A percentile compares a stretch with the other conserved stretches of the same genome.
These are phyloP conservation scores for Priceomyces castillae DNA, from an alignment of 805 yeast genomes.

Conservation along the genomic window DNA sequence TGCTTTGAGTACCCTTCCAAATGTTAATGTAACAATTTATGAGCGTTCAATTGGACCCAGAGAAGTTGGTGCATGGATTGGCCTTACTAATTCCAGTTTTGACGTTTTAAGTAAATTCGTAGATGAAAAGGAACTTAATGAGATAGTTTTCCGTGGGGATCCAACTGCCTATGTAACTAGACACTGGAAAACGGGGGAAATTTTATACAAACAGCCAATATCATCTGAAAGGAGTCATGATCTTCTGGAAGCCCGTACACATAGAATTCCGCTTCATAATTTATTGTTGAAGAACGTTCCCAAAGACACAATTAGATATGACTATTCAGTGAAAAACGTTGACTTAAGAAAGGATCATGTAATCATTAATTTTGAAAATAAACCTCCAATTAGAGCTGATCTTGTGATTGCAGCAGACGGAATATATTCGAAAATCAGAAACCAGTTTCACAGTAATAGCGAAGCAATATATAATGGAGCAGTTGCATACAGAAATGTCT, in stretches of 20 bases:
- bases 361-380: too few relatives aligned
- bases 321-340: slow-evolving; percentile 2
- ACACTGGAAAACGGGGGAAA: slow-evolving; percentile 7
- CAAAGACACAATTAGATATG: slow-evolving; percentile 7
- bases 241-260: slow-evolving; percentile 7
- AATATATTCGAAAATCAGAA: slow-evolving; percentile 11
- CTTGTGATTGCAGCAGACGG: slow-evolving; percentile 12
- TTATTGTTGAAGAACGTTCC: slow-evolving; percentile 21
- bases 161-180: slow-evolving; percentile 3
- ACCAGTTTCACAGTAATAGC: slow-evolving; percentile 5
- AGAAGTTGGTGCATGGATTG: slow-evolving; percentile 9
- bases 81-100: slow-evolving; percentile 2
- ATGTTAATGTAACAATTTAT: slow-evolving; percentile 2
- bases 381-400: slow-evolving; percentile 4
- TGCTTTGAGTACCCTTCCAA: slow-evolving; percentile 4
- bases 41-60: slow-evolving; percentile 1
- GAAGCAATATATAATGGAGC: slow-evolving; percentile 9
- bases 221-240: background rate
- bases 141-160: slow-evolving; percentile 4
- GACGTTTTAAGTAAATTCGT: slow-evolving; percentile 5
- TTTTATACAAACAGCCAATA: slow-evolving; percentile 1
- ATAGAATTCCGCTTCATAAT: slow-evolving; percentile 4
- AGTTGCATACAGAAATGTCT: slow-evolving; percentile 11
- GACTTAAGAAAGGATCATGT: too few relatives aligned
- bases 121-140: slow-evolving; percentile 3